Conservation (phyloP, 805 yeast species). For the Kurtzmaniella cleridarum region DNA sequence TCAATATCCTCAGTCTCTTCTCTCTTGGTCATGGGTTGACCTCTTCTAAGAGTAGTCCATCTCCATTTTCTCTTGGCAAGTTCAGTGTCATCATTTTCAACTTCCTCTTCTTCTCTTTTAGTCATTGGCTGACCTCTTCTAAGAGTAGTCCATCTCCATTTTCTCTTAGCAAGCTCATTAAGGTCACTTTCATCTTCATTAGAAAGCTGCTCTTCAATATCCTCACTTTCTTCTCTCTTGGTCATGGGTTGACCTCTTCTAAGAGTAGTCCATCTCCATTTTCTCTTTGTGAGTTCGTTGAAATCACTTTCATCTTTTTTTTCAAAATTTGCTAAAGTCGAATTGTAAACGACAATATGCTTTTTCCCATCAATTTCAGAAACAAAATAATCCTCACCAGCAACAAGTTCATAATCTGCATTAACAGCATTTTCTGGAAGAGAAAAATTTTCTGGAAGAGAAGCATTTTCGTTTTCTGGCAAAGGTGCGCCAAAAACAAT, state of each 20-base stretch:
- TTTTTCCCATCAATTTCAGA: neutral
- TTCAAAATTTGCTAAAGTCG: constrained; percentile 1
- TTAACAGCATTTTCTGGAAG: constrained; percentile 1
- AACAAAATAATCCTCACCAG: neutral
- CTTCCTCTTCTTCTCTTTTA: constrained; percentile 2
- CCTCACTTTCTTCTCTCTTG: constrained; percentile 3
- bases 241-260: neutral
- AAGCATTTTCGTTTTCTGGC: neutral
- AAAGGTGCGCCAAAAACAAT: constrained; percentile 1
- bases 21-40: constrained; percentile 2
- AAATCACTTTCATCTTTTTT: neutral
- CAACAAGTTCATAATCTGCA: neutral
- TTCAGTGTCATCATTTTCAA: neutral
- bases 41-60: neutral
- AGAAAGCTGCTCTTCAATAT: neutral
- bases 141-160: neutral
- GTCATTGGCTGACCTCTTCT: neutral
- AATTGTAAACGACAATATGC: neutral
- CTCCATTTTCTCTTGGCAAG: constrained; percentile 1
- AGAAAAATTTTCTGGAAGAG: neutral
- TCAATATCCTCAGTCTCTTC: neutral
- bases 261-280: neutral
- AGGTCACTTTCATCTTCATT: neutral
- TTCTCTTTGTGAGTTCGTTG: neutral
- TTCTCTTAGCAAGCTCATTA: neutral